Base-by-base conservation (phyloP, 2,329 filamentous ascomycete genomes). In the Fusarium beomiforme region DNA sequence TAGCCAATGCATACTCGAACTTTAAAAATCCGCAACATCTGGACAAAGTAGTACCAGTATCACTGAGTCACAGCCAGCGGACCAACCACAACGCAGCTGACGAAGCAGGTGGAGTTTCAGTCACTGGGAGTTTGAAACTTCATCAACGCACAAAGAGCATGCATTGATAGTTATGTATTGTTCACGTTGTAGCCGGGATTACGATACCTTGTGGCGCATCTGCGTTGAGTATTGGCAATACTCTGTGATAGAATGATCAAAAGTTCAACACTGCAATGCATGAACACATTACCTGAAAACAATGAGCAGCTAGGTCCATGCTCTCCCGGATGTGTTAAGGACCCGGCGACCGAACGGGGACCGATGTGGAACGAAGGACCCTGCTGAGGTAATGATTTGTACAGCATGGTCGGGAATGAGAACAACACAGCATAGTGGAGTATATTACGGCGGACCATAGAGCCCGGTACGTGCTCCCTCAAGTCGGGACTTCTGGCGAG, bases 361-460 rank as follows among this genome's bases (percentile, higher is more conserved):
- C 59, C 23, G 33, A 37, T 21, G 57, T 31, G 33, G n/a, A 37
- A 56, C 59, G 36, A 54, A 44, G 39, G 42, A 50, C 26, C 23
- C 29, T 53, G 66, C 67, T 75, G 69, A 75, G 69, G 67, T 68
- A 74, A 75, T 68, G 64, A 59, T 62, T 70, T 64, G 64, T 67
- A 59, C 54, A 71, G 19, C 47, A 36, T 66, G 14, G 33, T 65
- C 39, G 44, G 37, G 49, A 62, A 66, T 56, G 21, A 44, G 36
- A 71, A 65, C 68, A 61, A 36, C 59, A 57, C 55, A 64, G 34
- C 41, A 50, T 55, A 62, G 69, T 59, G 57, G 63, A 23, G 54
- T 13, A 12, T 4, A 7, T 23, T 72, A 51, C 74, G 74, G 74
- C 58, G 47, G 59, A 54, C 72, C 63, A 57, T 46, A 76, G 57